Conservation (phyloP, 805 yeast species). For the Spencermartinsiella europaea region DNA sequence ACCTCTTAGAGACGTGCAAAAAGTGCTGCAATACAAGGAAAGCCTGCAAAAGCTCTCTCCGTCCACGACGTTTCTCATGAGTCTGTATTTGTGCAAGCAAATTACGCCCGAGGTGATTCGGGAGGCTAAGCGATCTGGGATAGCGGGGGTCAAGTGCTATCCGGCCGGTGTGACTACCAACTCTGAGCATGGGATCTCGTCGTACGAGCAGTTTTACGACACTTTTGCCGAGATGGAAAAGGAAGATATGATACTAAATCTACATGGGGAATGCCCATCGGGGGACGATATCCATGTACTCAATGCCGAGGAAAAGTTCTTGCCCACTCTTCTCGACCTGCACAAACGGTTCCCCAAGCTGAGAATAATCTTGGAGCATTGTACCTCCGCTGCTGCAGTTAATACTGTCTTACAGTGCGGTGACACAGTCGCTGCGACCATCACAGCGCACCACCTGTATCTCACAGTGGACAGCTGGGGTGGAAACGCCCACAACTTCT, state of each 20-base stretch:
- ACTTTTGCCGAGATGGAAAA: constrained; percentile 84
- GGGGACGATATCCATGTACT: constrained; percentile 75
- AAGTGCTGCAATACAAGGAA: constrained; percentile 64
- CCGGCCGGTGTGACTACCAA: constrained; percentile 99
- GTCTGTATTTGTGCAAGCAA: constrained; percentile 72
- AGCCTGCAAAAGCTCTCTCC: constrained; percentile 65
- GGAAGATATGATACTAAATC: constrained; percentile 69
- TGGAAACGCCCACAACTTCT: constrained; percentile 88
- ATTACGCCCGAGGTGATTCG: constrained; percentile 82
- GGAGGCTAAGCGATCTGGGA: constrained; percentile 64
- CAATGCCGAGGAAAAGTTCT: constrained; percentile 88
- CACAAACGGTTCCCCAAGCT: constrained; percentile 80
- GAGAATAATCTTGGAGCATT: constrained; percentile 86
- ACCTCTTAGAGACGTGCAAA: constrained; percentile 74
- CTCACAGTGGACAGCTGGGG: constrained; percentile 94
- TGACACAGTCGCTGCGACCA: constrained; percentile 78
- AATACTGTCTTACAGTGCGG: constrained; percentile 70
- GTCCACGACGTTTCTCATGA: constrained; percentile 83
- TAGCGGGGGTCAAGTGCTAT: constrained; percentile 90
- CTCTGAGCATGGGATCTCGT: constrained; percentile 85
- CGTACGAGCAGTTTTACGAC: constrained; percentile 83
- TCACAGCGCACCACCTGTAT: constrained; percentile 91
- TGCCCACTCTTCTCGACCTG: constrained; percentile 79
- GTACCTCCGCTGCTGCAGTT: constrained; percentile 87
- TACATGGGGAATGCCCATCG: constrained; percentile 95